phyloP scores from a whole-genome alignment of 768 basidiomycete species.

The Podaxis sp. region DNA sequence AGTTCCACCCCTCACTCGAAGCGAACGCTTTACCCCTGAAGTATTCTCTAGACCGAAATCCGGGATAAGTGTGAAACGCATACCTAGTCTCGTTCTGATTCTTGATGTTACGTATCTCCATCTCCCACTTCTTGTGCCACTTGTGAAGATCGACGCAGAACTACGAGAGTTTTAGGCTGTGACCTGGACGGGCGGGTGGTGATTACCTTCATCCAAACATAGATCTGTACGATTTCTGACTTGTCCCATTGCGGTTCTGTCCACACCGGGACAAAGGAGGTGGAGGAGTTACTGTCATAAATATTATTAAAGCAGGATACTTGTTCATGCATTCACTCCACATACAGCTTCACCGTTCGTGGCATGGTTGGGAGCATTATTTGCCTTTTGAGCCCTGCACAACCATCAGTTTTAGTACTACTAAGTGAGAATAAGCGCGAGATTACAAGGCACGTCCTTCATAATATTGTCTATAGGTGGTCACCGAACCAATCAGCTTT shows the following conservation, averaged over 20 bases:
- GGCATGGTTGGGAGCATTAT: not conserved
- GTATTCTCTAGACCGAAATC: not conserved
- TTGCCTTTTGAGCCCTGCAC: not conserved
- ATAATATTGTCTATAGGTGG: not conserved
- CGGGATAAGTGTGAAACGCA: slow-evolving; percentile 2
- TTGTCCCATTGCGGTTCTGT: not conserved
- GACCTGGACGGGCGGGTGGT: not conserved
- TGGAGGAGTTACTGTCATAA: not conserved
- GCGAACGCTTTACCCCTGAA: slow-evolving; percentile 37
- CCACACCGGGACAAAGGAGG: not conserved
- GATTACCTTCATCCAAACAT: slow-evolving; percentile 24
- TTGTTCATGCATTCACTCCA: not conserved
- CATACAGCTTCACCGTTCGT: not conserved
- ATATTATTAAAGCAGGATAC: not conserved
- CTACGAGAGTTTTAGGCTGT: slow-evolving; percentile 13
- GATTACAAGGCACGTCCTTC: not conserved
- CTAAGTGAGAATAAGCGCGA: not conserved
- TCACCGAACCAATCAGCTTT: not conserved
- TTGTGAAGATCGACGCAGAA: slow-evolving; percentile 22
- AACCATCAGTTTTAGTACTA: not conserved
- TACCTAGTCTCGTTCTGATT: slow-evolving; percentile 19
- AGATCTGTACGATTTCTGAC: slow-evolving; percentile 4
- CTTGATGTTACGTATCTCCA: slow-evolving; percentile 8
- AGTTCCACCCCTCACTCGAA: slow-evolving; percentile 38
- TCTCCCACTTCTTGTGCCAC: slow-evolving; percentile 20